Conservation (phyloP, 805 yeast species). For the Candida montana region DNA sequence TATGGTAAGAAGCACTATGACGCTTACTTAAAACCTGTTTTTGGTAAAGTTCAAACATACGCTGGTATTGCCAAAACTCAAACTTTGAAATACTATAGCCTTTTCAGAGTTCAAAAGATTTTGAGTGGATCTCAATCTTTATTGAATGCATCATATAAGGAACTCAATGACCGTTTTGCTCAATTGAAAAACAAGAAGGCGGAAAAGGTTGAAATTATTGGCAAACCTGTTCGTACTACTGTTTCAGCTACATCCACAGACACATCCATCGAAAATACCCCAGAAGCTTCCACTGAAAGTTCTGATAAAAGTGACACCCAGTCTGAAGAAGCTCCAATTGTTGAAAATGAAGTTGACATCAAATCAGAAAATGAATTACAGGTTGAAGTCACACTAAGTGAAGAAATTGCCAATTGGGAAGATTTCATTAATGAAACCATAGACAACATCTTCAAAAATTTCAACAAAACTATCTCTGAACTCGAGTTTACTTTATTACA, state of each 20-base stretch:
- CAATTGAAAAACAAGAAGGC: slow-evolving; percentile 6
- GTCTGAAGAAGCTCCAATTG: not conserved
- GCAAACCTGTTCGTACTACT: not conserved
- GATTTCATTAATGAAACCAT: slow-evolving; percentile 33
- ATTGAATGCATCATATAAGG: slow-evolving; percentile 14
- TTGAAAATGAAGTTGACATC: slow-evolving; percentile 4
- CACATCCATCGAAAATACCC: not conserved
- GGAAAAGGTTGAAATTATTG: slow-evolving; percentile 2
- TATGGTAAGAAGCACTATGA: slow-evolving; percentile 1
- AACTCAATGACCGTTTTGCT: slow-evolving; percentile 12
- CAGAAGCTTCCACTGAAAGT: slow-evolving; percentile 6
- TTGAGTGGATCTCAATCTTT: slow-evolving; percentile 14
- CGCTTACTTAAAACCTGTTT: slow-evolving; percentile 1
- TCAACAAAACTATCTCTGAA: slow-evolving; percentile 31
- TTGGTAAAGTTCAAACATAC: not conserved
- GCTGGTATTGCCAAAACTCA: slow-evolving; percentile 2
- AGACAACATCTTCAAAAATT: slow-evolving; percentile 33
- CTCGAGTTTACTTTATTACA: slow-evolving; percentile 25
- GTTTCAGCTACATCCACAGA: not conserved
- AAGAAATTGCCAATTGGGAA: slow-evolving; percentile 34
- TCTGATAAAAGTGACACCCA: too few species aligned
- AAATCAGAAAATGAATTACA: slow-evolving; percentile 4
- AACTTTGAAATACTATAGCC: slow-evolving; percentile 11
- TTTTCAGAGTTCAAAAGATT: slow-evolving; percentile 18
- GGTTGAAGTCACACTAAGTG: slow-evolving; percentile 21